Base-by-base conservation (phyloP, 768 basidiomycete species). In the Dacryopinax primogenitus region DNA sequence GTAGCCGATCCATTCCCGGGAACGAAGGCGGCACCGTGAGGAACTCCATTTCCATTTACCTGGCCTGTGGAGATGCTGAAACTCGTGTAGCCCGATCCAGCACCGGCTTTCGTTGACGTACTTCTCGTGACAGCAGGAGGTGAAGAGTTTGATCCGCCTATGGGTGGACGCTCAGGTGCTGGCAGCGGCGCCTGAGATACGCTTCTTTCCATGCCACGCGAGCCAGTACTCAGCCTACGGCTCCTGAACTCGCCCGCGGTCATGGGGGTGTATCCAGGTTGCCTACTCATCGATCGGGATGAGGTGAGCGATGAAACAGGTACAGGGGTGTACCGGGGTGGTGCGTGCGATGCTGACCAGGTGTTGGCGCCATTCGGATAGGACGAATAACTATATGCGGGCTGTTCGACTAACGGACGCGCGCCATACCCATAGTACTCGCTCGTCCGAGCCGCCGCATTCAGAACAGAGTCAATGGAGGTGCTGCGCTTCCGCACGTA, bases 1-100 rank as follows among this genome's bases (percentile, higher is more conserved):
- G 51, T 58, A 9, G 13, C 11, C 12, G 51, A 58, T 2, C 51
- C 51, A 26, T 6, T 4, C 26, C 51, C 41, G 18, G 16, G 41
- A 23, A 23, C 41, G 23, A 23, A 15, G 23, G 41, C 41, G 23
- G 41, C 41, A 18, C 36, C 45, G 51, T 58, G 26, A 23, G 51
- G 30, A 30, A 32, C 51, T 28, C 13, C 30, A 58, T 9, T 58
- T 6, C 30, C 51, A 21, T 58, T 58, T 30, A 13, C 51, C 51
- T 58, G 51, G 11, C 51, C 51, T 4, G 51, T 28, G 13, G 51
- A 58, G 30, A 58, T 58, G 26, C 51, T 58, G 51, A 58, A 58
- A 30, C 51, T 58, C 51, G 51, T 58, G 51, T 58, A 58, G 18
- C 26, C 26, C 23, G 51, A 58, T 32, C 51, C 51, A 18, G 51